Evolutionary conservation across 1,139 yeast genomes (phyloP).

Genomic region (Taphrina deformans): DNA sequence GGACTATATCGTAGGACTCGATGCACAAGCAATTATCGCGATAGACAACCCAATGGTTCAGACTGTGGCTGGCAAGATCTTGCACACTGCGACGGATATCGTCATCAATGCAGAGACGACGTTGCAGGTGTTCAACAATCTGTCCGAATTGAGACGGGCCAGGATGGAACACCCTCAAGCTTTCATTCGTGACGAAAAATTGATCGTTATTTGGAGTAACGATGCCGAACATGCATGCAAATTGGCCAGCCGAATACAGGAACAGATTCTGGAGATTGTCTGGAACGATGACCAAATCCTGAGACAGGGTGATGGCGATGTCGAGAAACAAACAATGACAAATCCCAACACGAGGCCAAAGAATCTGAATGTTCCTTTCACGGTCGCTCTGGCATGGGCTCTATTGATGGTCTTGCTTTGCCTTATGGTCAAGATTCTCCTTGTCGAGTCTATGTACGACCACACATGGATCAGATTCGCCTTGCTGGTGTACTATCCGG

Average conservation of each 20-base stretch:
- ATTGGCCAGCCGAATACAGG: slow-evolving; percentile 28
- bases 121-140: slow-evolving; percentile 16
- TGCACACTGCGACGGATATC: slow-evolving; percentile 5
- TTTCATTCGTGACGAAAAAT: slow-evolving; percentile 35
- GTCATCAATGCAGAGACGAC: slow-evolving; percentile 10
- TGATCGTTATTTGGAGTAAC: slow-evolving; percentile 37
- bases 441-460: slow-evolving; percentile 21
- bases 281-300: slow-evolving; percentile 21
- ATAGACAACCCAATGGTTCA: slow-evolving; percentile 16
- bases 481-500: slow-evolving; percentile 20
- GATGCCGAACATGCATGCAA: slow-evolving; percentile 32
- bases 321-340: slow-evolving; percentile 5
- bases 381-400: neutral
- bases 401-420: slow-evolving; percentile 2
- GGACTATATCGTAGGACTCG: slow-evolving; percentile 8
- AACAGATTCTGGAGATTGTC: slow-evolving; percentile 5
- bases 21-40: slow-evolving; percentile 13
- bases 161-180: slow-evolving; percentile 37
- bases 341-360: slow-evolving; percentile 3
- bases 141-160: slow-evolving; percentile 20
- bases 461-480: slow-evolving; percentile 25
- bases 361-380: neutral
- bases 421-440: neutral
- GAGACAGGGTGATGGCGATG: slow-evolving; percentile 14
- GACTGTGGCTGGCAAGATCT: slow-evolving; percentile 10